Evolutionary conservation across 306 rosid genomes (phyloP), one percentile per base, ranked within the genome.

Genomic region (Myrica gale): DNA sequence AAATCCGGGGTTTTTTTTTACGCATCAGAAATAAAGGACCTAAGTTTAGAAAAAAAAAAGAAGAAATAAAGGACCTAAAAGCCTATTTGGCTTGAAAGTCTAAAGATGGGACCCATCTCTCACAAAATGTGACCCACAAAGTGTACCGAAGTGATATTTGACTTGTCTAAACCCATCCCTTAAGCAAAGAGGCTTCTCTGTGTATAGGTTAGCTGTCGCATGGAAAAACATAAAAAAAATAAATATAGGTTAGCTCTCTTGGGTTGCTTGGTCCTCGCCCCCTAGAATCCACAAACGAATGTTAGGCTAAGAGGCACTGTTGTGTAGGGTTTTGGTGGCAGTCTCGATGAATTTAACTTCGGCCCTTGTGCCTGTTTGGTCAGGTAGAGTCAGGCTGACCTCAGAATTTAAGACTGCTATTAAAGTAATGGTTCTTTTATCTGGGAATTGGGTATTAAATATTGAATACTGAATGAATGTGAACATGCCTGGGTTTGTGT

Each of bases 261-360:
- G 51, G 39, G n/a, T 51, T 53, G 66, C 54, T 54, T 20, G 68
- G 73, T 58, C 20, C 43, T 68, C 23, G 23, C 52, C 61, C 68
- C 84, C 84, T 76, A 76, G 81, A 81, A 83, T 83, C 88, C 80
- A 79, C 48, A 75, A 79, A 81, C 70, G 89, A 88, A 83, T 85
- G 88, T 88, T 85, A 77, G 80, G 80, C 68, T 12, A 17, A 72
- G 51, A 81, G n/a, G 12, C 56, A 51, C 77, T 48, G 48, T 55
- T 57, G 68, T 65, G 51, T 82, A 43, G 86, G 84, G 39, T 76
- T 77, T 77, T 53, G 86, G 79, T 72, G 74, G 57, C 55, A 69
- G 74, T 82, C 88, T 82, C 84, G 84, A 84, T 75, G 55, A 69
- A 66, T 60, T 76, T 68, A 55, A 56, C 91, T 84, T 88, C 84